A percentile compares a stretch with the other conserved stretches of the same genome.
These are phyloP conservation scores for Maudiozyma saulgeensis DNA, from an alignment of 805 yeast genomes.

Conservation along the genomic window DNA sequence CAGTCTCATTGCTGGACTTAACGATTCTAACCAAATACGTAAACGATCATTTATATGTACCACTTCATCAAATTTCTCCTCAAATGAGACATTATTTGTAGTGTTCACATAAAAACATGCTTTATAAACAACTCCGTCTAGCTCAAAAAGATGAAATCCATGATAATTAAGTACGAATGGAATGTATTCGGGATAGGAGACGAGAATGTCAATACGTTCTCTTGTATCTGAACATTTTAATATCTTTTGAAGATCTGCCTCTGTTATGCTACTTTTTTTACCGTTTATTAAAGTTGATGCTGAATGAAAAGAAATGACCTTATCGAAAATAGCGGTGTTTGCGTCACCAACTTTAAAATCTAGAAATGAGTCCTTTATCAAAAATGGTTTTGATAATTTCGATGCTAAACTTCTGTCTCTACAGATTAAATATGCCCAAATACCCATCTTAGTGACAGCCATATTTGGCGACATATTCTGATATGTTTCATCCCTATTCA, in stretches of 20 bases:
- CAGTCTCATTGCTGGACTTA: slow-evolving; percentile 2
- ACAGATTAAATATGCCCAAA: slow-evolving; percentile 37
- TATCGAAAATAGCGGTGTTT: slow-evolving; percentile 3
- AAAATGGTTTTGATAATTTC: slow-evolving; percentile 8
- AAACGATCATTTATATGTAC: not conserved
- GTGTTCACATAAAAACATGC: not conserved
- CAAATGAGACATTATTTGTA: not conserved
- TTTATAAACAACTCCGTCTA: not conserved
- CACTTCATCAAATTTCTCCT: not conserved
- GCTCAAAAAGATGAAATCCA: not conserved
- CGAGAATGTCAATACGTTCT: not conserved
- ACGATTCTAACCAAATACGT: not conserved
- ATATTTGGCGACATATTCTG: slow-evolving; percentile 12
- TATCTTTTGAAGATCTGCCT: not conserved
- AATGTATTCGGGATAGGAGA: not conserved
- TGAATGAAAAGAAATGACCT: not conserved
- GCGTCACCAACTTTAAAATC: slow-evolving; percentile 6
- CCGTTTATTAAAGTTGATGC: not conserved
- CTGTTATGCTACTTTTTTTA: not conserved
- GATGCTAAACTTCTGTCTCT: slow-evolving; percentile 8
- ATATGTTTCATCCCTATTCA: slow-evolving; percentile 41
- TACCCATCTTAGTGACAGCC: slow-evolving; percentile 11
- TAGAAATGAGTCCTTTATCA: slow-evolving; percentile 6
- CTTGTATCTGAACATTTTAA: not conserved
- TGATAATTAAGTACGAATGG: not conserved